A percentile compares a stretch with the other conserved stretches of the same genome.
Evolutionary conservation across 306 rosid species (phyloP).

Genomic region (Begonia fuchsioides): DNA sequence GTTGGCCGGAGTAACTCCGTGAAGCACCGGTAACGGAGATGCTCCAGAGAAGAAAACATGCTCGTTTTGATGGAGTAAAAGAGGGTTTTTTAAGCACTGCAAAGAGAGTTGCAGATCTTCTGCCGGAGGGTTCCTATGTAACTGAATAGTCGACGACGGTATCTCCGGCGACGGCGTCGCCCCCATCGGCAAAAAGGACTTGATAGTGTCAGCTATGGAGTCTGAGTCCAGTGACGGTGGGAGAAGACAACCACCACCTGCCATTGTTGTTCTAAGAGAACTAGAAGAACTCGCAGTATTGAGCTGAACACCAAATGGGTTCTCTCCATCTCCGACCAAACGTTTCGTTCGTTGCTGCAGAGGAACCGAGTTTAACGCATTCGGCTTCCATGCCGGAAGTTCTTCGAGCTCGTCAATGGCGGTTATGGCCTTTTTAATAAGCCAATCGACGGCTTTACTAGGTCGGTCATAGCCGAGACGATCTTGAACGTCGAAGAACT

Average conservation of each 20-base stretch:
- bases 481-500: slow-evolving; percentile 15
- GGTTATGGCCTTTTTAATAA: slow-evolving; percentile 13
- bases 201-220: slow-evolving; percentile 8
- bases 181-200: slow-evolving; percentile 12
- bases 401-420: slow-evolving; percentile 18
- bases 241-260: slow-evolving; percentile 6
- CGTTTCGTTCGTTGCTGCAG: slow-evolving; percentile 9
- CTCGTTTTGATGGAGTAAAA: slow-evolving; percentile 33
- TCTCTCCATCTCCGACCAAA: slow-evolving; percentile 6
- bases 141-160: slow-evolving; percentile 33
- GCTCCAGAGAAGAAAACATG: slow-evolving; percentile 44
- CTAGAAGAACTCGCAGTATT: slow-evolving; percentile 8
- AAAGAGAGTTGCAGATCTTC: slow-evolving; percentile 86
- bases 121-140: slow-evolving; percentile 41
- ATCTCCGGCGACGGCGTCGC: slow-evolving; percentile 10
- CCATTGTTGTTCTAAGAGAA: slow-evolving; percentile 2
- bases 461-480: slow-evolving; percentile 18
- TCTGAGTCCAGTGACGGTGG: slow-evolving; percentile 12
- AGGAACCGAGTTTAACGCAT: not conserved
- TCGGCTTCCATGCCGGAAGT: slow-evolving; percentile 16
- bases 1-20: slow-evolving; percentile 18
- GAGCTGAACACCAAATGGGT: slow-evolving; percentile 11
- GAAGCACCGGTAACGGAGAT: slow-evolving; percentile 21
- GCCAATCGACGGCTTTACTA: slow-evolving; percentile 15
- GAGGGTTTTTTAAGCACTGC: slow-evolving; percentile 58